Evolutionary conservation across 768 basidiomycete species (phyloP).

Genomic region (Pleurotus tuoliensis): DNA sequence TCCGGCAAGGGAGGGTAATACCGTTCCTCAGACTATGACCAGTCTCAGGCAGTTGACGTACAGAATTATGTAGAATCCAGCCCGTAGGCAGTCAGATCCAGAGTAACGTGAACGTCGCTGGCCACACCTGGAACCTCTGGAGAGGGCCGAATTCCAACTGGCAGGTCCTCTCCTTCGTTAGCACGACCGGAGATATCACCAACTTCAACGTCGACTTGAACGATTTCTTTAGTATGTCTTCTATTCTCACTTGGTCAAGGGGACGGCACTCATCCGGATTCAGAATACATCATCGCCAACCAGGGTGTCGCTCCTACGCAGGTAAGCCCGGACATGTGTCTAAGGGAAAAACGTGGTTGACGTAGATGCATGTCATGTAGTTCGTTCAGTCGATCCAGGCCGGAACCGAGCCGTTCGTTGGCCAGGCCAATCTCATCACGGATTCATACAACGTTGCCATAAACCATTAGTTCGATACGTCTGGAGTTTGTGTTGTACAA

Average conservation of each 20-base stretch:
- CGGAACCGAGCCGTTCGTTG: slow-evolving; percentile 53
- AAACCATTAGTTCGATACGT: neutral
- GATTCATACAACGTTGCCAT: slow-evolving; percentile 37
- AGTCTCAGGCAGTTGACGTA: no score
- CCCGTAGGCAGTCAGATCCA: slow-evolving; percentile 49
- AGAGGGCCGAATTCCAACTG: slow-evolving; percentile 49
- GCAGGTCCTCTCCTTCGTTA: slow-evolving; percentile 56
- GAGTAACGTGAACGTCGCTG: slow-evolving; percentile 37
- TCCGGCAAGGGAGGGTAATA: slow-evolving; percentile 51
- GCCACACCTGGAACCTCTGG: slow-evolving; percentile 56
- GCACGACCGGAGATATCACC: slow-evolving; percentile 40
- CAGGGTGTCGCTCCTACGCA: slow-evolving; percentile 46
- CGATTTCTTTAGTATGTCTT: slow-evolving; percentile 46
- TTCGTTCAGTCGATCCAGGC: slow-evolving; percentile 52
- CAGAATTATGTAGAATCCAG: slow-evolving; percentile 35
- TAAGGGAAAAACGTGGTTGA: neutral
- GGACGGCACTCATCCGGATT: neutral
- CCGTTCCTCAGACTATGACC: no score
- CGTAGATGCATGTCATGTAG: slow-evolving; percentile 18
- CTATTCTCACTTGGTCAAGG: neutral
- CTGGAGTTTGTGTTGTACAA: neutral
- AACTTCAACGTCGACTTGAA: slow-evolving; percentile 51
- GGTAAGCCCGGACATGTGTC: slow-evolving; percentile 21
- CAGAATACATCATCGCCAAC: slow-evolving; percentile 42
- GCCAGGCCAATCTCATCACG: slow-evolving; percentile 42